These are phyloP conservation scores for Leccinum variicolor DNA, from an alignment of 768 basidiomycete genomes.

Conservation along the genomic window DNA sequence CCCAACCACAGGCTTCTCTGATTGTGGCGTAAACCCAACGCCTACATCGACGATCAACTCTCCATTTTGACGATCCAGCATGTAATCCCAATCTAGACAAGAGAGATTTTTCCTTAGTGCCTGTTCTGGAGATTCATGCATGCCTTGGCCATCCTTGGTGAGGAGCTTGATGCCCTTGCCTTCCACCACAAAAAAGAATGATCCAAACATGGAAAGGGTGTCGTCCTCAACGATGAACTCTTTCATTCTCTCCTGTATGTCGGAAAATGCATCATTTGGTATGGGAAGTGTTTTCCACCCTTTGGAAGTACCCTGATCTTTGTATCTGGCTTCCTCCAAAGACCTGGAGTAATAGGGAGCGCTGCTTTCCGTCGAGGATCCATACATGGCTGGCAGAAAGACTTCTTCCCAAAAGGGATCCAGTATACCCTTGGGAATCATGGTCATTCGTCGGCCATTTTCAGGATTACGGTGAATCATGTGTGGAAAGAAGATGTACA, in stretches of 20 bases:
- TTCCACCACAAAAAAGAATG: conserved; percentile 13
- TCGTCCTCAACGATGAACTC: neutral
- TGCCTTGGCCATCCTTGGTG: conserved; percentile 4
- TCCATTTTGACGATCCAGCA: neutral
- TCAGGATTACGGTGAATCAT: conserved; percentile 6
- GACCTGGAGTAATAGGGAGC: neutral
- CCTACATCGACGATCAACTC: conserved; percentile 4
- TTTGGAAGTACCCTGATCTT: neutral
- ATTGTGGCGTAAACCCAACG: neutral
- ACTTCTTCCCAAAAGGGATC: conserved; percentile 9
- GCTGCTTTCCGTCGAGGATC: too few relatives aligned
- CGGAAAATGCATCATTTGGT: neutral
- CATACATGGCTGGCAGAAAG: neutral
- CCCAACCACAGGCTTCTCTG: neutral
- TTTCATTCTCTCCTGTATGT: neutral
- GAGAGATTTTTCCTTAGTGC: neutral
- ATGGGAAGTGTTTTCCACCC: neutral
- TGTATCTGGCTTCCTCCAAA: conserved; percentile 2
- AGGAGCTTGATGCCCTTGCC: conserved; percentile 14
- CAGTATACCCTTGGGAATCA: neutral
- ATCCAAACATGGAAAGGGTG: conserved; percentile 1
- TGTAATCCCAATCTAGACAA: conserved; percentile 6
- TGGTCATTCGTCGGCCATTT: neutral
- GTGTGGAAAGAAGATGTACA: conserved; percentile 6
- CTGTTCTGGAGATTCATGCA: neutral